Evolutionary conservation across 2,329 filamentous ascomycete species (phyloP).

Genomic region (Aspergillus calidoustus): DNA sequence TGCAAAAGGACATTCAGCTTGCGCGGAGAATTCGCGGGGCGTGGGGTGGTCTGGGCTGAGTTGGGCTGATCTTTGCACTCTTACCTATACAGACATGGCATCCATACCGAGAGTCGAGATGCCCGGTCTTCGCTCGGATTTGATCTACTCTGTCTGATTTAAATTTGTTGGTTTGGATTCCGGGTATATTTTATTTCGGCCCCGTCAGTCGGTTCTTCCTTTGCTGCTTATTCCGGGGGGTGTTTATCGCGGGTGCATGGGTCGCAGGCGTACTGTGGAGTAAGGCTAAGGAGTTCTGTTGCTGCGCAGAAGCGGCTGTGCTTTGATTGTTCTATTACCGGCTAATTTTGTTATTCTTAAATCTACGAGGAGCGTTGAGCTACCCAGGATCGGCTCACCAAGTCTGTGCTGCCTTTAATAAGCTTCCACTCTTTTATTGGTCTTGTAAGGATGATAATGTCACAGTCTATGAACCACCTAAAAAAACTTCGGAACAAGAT

Average conservation of each 20-base stretch:
- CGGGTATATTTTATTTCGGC: neutral
- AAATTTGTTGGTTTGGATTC: neutral
- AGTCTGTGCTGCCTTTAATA: neutral
- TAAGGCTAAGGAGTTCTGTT: slow-evolving; percentile 21
- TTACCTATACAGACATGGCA: slow-evolving; percentile 4
- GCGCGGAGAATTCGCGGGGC: slow-evolving; percentile 78
- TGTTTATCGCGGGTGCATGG: slow-evolving; percentile 2
- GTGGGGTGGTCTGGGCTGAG: slow-evolving; percentile 71
- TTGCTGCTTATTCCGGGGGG: neutral
- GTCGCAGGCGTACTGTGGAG: slow-evolving; percentile 18
- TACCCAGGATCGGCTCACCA: no score
- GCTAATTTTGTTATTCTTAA: neutral
- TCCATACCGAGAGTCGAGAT: neutral
- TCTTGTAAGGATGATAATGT: neutral
- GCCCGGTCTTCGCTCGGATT: neutral
- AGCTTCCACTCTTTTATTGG: neutral
- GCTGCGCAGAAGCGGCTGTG: neutral
- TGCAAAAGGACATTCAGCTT: slow-evolving; percentile 97
- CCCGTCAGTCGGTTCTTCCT: neutral
- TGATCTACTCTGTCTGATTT: slow-evolving; percentile 8
- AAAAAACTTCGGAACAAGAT: neutral
- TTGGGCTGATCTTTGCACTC: slow-evolving; percentile 12
- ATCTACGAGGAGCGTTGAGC: neutral
- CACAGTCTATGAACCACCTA: neutral
- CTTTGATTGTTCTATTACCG: neutral